Conservation (phyloP, 768 basidiomycete genomes). For the Boletus sp. region DNA sequence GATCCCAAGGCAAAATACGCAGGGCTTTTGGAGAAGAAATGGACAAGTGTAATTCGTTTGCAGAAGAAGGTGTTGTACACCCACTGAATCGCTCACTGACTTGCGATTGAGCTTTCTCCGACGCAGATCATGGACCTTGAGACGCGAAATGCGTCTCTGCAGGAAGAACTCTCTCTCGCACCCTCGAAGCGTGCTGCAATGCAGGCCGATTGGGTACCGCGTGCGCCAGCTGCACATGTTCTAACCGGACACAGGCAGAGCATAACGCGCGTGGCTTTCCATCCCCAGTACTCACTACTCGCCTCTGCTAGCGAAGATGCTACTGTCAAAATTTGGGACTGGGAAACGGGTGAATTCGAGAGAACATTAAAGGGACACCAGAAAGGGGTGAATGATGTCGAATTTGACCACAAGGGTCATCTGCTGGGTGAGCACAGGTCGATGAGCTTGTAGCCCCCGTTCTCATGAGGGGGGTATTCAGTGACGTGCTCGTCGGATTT, state of each 20-base stretch:
- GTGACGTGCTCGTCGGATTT: slow-evolving; percentile 78
- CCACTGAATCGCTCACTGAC: slow-evolving; percentile 4
- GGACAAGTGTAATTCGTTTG: slow-evolving; percentile 92
- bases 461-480: slow-evolving; percentile 9
- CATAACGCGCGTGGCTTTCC: slow-evolving; percentile 79
- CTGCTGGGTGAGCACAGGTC: slow-evolving; percentile 57
- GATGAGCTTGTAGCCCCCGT: not conserved
- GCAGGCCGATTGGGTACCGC: slow-evolving; percentile 84
- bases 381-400: slow-evolving; percentile 80
- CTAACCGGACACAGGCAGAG: slow-evolving; percentile 73
- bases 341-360: slow-evolving; percentile 94
- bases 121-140: slow-evolving; percentile 92
- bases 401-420: slow-evolving; percentile 85
- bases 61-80: slow-evolving; percentile 77
- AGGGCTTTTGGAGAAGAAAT: slow-evolving; percentile 94
- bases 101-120: slow-evolving; percentile 8
- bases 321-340: slow-evolving; percentile 93
- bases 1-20: slow-evolving; percentile 86
- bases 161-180: slow-evolving; percentile 61
- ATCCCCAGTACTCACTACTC: slow-evolving; percentile 78
- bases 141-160: slow-evolving; percentile 71
- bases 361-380: slow-evolving; percentile 91
- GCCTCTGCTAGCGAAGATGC: slow-evolving; percentile 88
- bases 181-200: slow-evolving; percentile 52
- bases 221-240: slow-evolving; percentile 77